These are phyloP conservation scores for Leishmania guyanensis DNA, from an alignment of 208 protist genomes.

Conservation along the genomic window DNA sequence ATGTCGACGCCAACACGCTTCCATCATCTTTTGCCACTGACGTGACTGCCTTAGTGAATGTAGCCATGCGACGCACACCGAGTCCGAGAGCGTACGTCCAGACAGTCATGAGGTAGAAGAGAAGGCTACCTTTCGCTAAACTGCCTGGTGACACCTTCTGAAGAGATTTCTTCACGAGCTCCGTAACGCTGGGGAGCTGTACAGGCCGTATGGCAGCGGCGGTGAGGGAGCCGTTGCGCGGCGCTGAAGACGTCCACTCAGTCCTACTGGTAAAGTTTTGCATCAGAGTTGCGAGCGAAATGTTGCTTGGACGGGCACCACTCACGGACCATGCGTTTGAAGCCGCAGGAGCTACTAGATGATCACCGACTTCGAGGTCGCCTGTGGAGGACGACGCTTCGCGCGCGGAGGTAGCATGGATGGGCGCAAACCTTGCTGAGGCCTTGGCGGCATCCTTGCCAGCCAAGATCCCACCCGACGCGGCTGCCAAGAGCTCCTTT, in stretches of 20 bases:
- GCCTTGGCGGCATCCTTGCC: background rate
- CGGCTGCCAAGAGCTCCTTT: conserved; percentile 37
- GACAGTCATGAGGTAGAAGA: conserved; percentile 20
- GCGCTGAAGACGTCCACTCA: background rate
- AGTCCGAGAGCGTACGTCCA: conserved; percentile 28
- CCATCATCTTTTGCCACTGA: conserved; percentile 16
- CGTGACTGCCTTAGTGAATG: conserved; percentile 14
- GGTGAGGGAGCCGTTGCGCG: background rate
- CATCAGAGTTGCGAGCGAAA: conserved; percentile 17
- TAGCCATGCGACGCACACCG: conserved; percentile 22
- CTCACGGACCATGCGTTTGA: conserved; percentile 51
- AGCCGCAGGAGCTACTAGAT: conserved; percentile 40
- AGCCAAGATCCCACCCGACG: conserved; percentile 17
- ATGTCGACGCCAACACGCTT: conserved; percentile 3
- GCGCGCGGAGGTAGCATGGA: background rate
- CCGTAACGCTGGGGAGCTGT: conserved; percentile 25
- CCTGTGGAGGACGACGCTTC: conserved; percentile 1
- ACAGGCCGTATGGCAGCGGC: conserved; percentile 8
- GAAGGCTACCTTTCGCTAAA: conserved; percentile 23
- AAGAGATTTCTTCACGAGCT: conserved; percentile 26
- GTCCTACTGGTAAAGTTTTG: conserved; percentile 1
- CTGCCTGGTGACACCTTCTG: conserved; percentile 7
- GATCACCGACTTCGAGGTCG: conserved; percentile 56
- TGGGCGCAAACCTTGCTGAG: background rate
- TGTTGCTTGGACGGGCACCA: conserved; percentile 25